phyloP scores from a whole-genome alignment of 1,284 basidiomycete species.

The Apiotrichum montevideense region DNA sequence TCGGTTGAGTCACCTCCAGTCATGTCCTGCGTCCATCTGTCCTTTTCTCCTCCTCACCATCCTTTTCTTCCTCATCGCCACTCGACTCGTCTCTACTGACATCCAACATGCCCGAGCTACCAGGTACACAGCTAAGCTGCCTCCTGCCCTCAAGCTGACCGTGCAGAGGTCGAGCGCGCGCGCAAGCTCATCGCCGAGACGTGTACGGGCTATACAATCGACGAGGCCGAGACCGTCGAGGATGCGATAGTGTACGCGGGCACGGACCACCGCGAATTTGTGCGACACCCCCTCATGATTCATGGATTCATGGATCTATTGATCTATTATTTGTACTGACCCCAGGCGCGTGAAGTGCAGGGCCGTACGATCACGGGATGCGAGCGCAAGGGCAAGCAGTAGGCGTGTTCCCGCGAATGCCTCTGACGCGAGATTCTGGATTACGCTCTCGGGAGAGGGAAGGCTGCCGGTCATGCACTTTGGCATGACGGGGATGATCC shows the following conservation, averaged over 20 bases:
- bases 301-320: no score
- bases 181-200: conserved; percentile 56
- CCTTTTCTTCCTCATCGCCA: background rate
- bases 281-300: conserved; percentile 50
- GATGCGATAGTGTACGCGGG: conserved; percentile 67
- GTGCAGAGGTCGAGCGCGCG: conserved; percentile 64
- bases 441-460: conserved; percentile 61
- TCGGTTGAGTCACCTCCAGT: background rate
- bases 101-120: conserved; percentile 58
- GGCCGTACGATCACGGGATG: conserved; percentile 59
- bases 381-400: conserved; percentile 66
- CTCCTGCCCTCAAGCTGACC: background rate
- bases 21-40: no score
- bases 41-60: no score
- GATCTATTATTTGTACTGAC: background rate
- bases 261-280: conserved; percentile 59
- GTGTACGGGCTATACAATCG: conserved; percentile 57
- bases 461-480: conserved; percentile 67
- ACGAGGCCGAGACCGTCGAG: conserved; percentile 56
- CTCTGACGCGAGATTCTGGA: conserved; percentile 53
- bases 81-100: background rate
- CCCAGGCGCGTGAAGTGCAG: conserved; percentile 56
- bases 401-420: conserved; percentile 6
- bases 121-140: conserved; percentile 51
- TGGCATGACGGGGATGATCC: conserved; percentile 75